phyloP scores from a whole-genome alignment of 495 filamentous ascomycete genomes.

The Neurospora sp. region DNA sequence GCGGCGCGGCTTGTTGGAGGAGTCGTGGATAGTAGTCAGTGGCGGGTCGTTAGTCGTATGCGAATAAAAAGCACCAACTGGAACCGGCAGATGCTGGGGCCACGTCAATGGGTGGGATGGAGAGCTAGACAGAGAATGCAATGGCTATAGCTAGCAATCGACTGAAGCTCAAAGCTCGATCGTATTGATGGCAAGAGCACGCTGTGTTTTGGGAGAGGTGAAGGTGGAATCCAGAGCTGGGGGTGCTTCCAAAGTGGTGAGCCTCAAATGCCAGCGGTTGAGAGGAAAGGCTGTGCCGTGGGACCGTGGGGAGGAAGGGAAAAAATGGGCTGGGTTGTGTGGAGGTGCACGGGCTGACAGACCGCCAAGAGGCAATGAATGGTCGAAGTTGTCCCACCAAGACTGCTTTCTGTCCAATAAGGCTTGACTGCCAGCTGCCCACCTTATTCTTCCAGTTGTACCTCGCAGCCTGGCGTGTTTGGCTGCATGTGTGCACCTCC shows the following conservation, averaged over 20 bases:
- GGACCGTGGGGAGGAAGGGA: neutral
- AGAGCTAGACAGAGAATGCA: neutral
- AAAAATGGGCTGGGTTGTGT: neutral
- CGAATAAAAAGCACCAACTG: neutral
- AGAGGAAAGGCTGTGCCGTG: neutral
- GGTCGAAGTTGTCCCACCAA: neutral
- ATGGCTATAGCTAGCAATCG: neutral
- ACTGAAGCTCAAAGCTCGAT: neutral
- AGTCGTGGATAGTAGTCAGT: neutral
- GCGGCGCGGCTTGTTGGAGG: neutral
- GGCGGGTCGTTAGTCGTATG: neutral
- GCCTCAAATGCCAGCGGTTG: neutral
- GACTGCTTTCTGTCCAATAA: neutral
- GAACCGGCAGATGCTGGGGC: neutral
- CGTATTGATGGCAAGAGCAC: neutral
- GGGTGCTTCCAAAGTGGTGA: neutral
- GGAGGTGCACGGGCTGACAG: neutral
- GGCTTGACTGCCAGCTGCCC: neutral
- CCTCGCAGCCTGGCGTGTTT: neutral
- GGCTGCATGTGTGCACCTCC: neutral
- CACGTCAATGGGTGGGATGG: neutral
- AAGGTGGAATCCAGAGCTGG: neutral
- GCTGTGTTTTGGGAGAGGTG: neutral
- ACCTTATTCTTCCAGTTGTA: neutral
- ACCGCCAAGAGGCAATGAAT: neutral